phyloP scores from a whole-genome alignment of 129 eudicot species.

The Artemisia tridentata region DNA sequence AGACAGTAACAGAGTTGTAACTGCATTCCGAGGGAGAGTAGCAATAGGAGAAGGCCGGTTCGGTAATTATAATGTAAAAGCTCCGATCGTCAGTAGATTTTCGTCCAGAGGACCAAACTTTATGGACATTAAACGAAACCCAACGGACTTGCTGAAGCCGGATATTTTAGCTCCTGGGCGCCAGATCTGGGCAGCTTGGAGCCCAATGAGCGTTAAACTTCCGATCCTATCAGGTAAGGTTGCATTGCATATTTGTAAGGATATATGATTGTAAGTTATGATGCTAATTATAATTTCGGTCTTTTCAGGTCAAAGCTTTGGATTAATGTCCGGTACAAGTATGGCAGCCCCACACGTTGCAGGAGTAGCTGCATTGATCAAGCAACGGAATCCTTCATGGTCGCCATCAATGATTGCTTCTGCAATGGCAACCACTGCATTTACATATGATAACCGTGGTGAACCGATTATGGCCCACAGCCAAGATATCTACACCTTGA shows the following conservation, averaged over 20 bases:
- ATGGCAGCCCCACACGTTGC: constrained; percentile 98
- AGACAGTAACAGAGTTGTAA: constrained; percentile 43
- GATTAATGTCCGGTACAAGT: constrained; percentile 88
- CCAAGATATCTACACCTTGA: constrained; percentile 39
- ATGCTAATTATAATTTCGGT: neutral
- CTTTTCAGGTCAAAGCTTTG: constrained; percentile 57
- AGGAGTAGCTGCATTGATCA: constrained; percentile 83
- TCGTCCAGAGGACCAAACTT: constrained; percentile 92
- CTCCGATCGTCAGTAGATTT: constrained; percentile 79
- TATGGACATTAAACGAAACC: constrained; percentile 45
- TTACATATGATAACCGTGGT: constrained; percentile 57
- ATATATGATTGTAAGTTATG: neutral
- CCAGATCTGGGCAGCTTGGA: constrained; percentile 99
- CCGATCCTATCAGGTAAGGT: constrained; percentile 60
- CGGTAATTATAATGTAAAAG: constrained; percentile 47
- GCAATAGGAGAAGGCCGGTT: constrained; percentile 78
- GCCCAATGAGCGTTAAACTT: constrained; percentile 71
- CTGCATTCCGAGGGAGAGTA: constrained; percentile 53
- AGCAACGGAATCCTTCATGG: constrained; percentile 76
- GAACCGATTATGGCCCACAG: constrained; percentile 85
- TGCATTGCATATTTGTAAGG: neutral
- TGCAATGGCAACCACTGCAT: constrained; percentile 86
- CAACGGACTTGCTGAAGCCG: constrained; percentile 78
- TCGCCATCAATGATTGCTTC: constrained; percentile 96
- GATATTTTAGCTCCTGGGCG: constrained; percentile 91